Percentiles rank a stretch among this genome's conserved stretches.
Evolutionary conservation across 345 rosid species (phyloP).

Genomic region (Corchorus capsularis): DNA sequence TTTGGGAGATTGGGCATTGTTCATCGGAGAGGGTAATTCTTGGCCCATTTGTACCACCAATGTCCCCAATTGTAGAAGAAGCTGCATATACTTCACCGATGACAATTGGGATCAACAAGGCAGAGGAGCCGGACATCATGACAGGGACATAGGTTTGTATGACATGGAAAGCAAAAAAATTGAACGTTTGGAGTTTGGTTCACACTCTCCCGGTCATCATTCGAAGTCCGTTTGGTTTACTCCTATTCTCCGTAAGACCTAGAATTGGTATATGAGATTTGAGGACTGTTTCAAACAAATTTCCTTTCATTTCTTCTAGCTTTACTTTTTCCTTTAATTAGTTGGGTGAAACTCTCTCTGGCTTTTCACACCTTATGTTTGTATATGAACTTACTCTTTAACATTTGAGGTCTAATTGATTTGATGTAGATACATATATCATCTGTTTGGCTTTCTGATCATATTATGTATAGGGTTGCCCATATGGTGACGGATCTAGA

Average conservation of each 20-base stretch:
- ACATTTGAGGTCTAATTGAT: no score
- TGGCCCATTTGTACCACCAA: background rate
- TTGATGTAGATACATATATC: no score
- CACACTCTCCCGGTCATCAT: background rate
- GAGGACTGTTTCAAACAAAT: no score
- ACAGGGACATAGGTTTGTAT: background rate
- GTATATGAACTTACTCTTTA: no score
- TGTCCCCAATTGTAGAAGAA: background rate
- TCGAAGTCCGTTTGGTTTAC: background rate
- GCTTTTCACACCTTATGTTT: no score
- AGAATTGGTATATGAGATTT: no score
- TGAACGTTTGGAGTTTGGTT: background rate
- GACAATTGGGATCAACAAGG: background rate
- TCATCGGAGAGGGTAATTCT: background rate
- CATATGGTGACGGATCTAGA: no score
- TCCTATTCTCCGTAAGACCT: background rate
- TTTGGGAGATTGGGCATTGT: background rate
- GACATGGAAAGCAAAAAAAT: background rate
- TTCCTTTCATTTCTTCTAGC: no score
- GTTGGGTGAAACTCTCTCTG: no score
- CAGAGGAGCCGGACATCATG: background rate
- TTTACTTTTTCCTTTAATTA: no score
- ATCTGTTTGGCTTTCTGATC: no score
- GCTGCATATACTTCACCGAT: background rate
- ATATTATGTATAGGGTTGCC: no score